phyloP scores from a whole-genome alignment of 1,139 yeast genomes.

The Candida pseudocylindracea region DNA sequence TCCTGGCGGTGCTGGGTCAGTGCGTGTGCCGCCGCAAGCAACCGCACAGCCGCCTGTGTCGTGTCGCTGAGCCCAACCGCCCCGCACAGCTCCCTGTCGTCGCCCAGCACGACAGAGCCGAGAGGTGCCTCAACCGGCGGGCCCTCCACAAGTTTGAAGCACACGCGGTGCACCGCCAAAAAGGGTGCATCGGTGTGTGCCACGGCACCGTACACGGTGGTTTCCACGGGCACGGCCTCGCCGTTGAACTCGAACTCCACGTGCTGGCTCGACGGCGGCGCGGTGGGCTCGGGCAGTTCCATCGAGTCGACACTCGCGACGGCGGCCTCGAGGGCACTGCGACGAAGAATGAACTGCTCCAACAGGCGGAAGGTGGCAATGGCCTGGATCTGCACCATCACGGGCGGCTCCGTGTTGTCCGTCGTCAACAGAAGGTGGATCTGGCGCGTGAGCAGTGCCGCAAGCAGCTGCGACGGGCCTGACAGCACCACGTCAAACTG shows the following conservation, averaged over 20 bases:
- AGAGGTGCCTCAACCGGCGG: slow-evolving; percentile 2
- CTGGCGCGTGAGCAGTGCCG: too few species aligned
- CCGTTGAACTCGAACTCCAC: slow-evolving; percentile 45
- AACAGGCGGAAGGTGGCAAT: slow-evolving; percentile 67
- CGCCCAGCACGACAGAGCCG: slow-evolving; percentile 11
- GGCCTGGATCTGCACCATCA: slow-evolving; percentile 29
- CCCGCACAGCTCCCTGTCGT: too few species aligned
- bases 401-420: neutral
- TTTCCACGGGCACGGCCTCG: slow-evolving; percentile 38
- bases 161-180: slow-evolving; percentile 35
- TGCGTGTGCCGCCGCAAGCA: slow-evolving; percentile 24
- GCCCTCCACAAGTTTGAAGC: slow-evolving; percentile 27
- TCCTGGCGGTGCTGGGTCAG: neutral
- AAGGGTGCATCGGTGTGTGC: slow-evolving; percentile 2
- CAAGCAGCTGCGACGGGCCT: too few species aligned
- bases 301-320: slow-evolving; percentile 3
- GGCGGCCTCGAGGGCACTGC: slow-evolving; percentile 2
- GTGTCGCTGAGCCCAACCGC: slow-evolving; percentile 23
- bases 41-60: slow-evolving; percentile 31
- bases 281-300: neutral
- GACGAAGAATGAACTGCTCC: neutral
- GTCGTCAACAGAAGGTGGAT: too few species aligned
- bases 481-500: too few species aligned
- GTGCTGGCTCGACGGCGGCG: slow-evolving; percentile 3
- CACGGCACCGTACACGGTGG: slow-evolving; percentile 67